These are phyloP conservation scores for Nemania diffusa DNA, from an alignment of 2,329 filamentous ascomycete genomes.

Conservation along the genomic window DNA sequence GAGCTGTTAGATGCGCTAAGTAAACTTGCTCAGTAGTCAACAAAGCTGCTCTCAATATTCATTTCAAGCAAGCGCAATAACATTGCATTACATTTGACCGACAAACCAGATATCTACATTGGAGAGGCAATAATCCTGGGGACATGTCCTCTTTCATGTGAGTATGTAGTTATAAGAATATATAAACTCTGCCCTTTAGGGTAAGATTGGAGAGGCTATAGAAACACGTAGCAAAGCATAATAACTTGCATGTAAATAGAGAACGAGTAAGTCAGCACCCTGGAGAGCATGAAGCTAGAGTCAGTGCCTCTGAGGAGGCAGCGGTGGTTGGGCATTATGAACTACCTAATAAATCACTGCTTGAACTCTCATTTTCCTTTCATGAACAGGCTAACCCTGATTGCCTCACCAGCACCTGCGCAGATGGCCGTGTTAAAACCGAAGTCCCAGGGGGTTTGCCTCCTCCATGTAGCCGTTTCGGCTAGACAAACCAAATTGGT, in stretches of 20 bases:
- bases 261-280: not conserved
- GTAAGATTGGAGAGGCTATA: not conserved
- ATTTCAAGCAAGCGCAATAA: slow-evolving; percentile 17
- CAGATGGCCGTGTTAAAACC: not conserved
- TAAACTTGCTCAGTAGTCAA: not conserved
- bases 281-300: not conserved
- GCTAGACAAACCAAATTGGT: not conserved
- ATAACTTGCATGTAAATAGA: not conserved
- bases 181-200: slow-evolving; percentile 8
- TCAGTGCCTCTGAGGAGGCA: not conserved
- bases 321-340: not conserved
- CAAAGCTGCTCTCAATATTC: not conserved
- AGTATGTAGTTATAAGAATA: not conserved
- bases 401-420: not conserved
- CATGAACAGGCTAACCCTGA: not conserved
- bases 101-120: slow-evolving; percentile 12
- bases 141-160: slow-evolving; percentile 19
- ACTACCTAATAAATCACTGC: not conserved
- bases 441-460: not conserved
- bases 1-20: slow-evolving; percentile 1
- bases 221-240: not conserved
- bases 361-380: not conserved
- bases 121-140: slow-evolving; percentile 2
- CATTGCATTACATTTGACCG: not conserved
- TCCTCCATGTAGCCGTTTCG: not conserved